Evolutionary conservation across 2,329 filamentous ascomycete species (phyloP), one percentile per base, ranked within the genome.

Genomic region (Pyrenophora tritici-repentis): DNA sequence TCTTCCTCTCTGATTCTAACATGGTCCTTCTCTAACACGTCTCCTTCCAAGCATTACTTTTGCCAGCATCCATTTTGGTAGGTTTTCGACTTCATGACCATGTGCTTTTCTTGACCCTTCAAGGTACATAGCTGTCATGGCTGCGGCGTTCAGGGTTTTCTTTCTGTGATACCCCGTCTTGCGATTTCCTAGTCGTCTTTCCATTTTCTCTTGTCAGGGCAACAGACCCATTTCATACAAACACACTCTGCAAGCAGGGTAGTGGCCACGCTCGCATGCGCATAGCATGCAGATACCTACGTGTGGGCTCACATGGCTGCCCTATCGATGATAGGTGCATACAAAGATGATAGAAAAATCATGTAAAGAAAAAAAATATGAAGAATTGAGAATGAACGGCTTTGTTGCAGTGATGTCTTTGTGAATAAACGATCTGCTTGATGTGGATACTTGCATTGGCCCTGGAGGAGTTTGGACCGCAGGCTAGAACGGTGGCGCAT

Each of bases 141-240:
- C 37, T 24, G 47, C 50, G 60, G 58, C 53, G 52, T 58, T 48
- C 56, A 59, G 56, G 59, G 52, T 58, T 47, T 39, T 53, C 49
- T 53, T 47, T 42, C 43, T 13, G 44, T 66, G 63, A 66, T 66
- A 66, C 63, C 63, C 56, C 51, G 35, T 62, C 57, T 58, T 49
- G 51, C 46, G 47, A 54, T 52, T 52, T 50, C 18, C 37, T 54
- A 46, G 34, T 53, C 42, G 50, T 56, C 41, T 35, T 42, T 43
- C 49, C 29, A 34, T 47, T 41, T 20, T 43, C 42, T 43, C 44
- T 35, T 22, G 22, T 36, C 20, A n/a, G 24, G 34, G 36, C 26
- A 16, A 18, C 44, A 22, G 12, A 18, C 37, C 37, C 40, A 26
- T 46, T 22, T 40, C 31, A 35, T 39, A 16, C 38, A 38, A 20